Evolutionary conservation across 768 basidiomycete genomes (phyloP).

Genomic region (Kwoniella pini): DNA sequence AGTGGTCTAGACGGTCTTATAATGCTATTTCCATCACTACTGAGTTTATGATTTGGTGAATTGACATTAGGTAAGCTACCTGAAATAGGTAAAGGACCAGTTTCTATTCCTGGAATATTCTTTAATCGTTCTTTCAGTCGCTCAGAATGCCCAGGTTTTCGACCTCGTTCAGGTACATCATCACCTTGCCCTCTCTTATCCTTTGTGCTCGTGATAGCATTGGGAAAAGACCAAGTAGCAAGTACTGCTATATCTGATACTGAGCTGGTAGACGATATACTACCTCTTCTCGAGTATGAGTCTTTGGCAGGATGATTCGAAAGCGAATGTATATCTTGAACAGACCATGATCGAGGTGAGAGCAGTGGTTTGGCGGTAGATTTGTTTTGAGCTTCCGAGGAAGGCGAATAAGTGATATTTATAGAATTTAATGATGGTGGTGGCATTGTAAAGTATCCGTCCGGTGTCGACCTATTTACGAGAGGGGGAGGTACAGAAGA

Average conservation of each 20-base stretch:
- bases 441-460: not conserved
- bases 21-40: not conserved
- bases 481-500: slow-evolving; percentile 3
- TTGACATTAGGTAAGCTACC: slow-evolving; percentile 1
- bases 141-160: slow-evolving; percentile 11
- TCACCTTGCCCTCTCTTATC: not conserved
- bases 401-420: slow-evolving; percentile 11
- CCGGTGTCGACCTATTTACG: not conserved
- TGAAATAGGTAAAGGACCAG: slow-evolving; percentile 7
- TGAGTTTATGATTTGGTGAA: not conserved
- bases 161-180: not conserved
- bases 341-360: slow-evolving; percentile 17
- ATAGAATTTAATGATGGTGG: slow-evolving; percentile 11
- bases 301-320: not conserved
- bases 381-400: not conserved
- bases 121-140: slow-evolving; percentile 16
- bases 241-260: slow-evolving; percentile 30
- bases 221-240: slow-evolving; percentile 34
- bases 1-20: slow-evolving; percentile 16
- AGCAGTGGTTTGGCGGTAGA: not conserved
- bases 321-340: slow-evolving; percentile 9
- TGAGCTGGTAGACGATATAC: slow-evolving; percentile 13
- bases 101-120: slow-evolving; percentile 18
- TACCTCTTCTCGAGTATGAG: slow-evolving; percentile 7
- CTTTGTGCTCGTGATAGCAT: not conserved